A percentile compares a stretch with the other conserved stretches of the same genome.
phyloP scores from a whole-genome alignment of 2,329 filamentous ascomycete genomes.

The Penicillium sp. region DNA sequence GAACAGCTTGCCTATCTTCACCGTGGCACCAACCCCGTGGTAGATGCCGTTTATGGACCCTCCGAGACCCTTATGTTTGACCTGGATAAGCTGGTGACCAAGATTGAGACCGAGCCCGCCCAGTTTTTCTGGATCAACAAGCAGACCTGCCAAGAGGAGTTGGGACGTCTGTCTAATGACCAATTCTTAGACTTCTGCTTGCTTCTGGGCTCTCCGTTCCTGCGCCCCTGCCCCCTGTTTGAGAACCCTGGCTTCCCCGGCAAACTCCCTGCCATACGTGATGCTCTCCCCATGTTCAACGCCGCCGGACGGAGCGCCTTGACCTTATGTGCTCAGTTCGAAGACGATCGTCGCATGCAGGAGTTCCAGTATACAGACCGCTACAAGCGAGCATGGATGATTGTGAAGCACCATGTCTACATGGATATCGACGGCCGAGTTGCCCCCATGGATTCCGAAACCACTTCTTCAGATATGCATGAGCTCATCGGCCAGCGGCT shows the following conservation, averaged over 20 bases:
- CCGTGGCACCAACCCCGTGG: constrained; percentile 64
- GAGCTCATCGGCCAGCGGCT: constrained; percentile 88
- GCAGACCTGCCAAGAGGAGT: constrained; percentile 65
- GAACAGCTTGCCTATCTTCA: constrained; percentile 71
- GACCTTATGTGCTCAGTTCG: constrained; percentile 71
- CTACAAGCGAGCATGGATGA: constrained; percentile 81
- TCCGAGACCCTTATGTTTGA: constrained; percentile 85
- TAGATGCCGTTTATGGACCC: constrained; percentile 76
- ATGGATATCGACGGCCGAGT: constrained; percentile 75
- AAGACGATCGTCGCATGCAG: constrained; percentile 71
- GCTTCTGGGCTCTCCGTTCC: constrained; percentile 77
- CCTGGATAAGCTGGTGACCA: constrained; percentile 69
- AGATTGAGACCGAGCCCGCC: constrained; percentile 55
- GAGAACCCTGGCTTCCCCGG: constrained; percentile 59
- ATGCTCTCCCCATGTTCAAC: constrained; percentile 75
- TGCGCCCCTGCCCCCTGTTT: constrained; percentile 75
- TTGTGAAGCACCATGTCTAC: constrained; percentile 82
- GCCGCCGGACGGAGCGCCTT: constrained; percentile 65
- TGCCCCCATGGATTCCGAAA: constrained; percentile 68
- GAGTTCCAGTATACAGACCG: constrained; percentile 77
- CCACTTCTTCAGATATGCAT: constrained; percentile 78
- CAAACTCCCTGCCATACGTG: constrained; percentile 62
- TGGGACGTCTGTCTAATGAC: constrained; percentile 63
- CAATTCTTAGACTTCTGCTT: constrained; percentile 82
- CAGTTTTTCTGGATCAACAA: constrained; percentile 65